phyloP scores from a whole-genome alignment of 2,329 filamentous ascomycete genomes.

The Talaromyces sp. region DNA sequence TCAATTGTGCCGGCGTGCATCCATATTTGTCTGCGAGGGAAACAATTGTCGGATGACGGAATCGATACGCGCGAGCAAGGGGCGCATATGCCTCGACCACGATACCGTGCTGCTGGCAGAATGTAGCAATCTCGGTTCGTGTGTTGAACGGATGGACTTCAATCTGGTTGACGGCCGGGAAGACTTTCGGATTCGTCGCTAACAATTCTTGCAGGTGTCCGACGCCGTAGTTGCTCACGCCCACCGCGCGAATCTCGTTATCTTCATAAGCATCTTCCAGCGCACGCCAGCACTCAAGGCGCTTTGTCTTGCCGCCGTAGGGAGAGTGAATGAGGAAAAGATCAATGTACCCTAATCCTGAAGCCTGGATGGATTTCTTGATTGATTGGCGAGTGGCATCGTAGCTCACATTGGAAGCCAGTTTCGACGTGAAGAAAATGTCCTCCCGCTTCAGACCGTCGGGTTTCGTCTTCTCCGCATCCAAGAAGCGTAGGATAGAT shows the following conservation, averaged over 20 bases:
- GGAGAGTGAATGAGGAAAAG: constrained; percentile 75
- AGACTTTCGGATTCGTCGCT: constrained; percentile 54
- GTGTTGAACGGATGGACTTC: constrained; percentile 82
- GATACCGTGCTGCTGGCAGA: constrained; percentile 62
- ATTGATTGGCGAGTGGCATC: constrained; percentile 64
- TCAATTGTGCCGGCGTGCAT: constrained; percentile 66
- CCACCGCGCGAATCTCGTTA: constrained; percentile 65
- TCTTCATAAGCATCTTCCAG: constrained; percentile 69
- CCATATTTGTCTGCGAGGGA: constrained; percentile 61
- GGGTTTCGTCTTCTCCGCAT: constrained; percentile 41
- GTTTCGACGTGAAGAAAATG: constrained; percentile 75
- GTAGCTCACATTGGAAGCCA: constrained; percentile 63
- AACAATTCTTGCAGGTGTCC: constrained; percentile 69
- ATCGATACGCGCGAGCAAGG: constrained; percentile 63
- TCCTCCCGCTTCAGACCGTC: constrained; percentile 58
- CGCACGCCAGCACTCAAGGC: constrained; percentile 69
- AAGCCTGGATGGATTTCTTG: constrained; percentile 57
- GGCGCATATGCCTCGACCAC: constrained; percentile 76
- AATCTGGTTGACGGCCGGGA: constrained; percentile 72
- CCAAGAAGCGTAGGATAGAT: constrained; percentile 57
- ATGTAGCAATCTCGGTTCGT: constrained; percentile 59
- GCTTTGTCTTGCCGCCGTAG: constrained; percentile 64
- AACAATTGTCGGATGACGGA: constrained; percentile 61
- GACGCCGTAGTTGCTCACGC: constrained; percentile 74
- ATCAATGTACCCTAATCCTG: constrained; percentile 69